Base-by-base conservation (phyloP, 1,284 basidiomycete species). In the Tilletia setariae region DNA sequence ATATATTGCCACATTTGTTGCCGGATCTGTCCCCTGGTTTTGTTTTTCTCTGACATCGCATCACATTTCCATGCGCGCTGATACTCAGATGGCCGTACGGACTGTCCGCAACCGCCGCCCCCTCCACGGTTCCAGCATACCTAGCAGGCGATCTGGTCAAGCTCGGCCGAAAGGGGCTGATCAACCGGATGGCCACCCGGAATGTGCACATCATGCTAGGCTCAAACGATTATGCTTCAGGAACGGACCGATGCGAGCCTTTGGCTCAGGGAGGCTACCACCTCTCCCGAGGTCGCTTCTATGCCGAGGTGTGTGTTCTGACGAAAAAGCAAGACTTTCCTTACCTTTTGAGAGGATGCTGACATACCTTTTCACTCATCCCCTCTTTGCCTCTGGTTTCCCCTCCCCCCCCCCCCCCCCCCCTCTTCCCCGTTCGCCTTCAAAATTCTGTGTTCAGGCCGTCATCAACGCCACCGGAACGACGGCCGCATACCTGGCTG, bases 191-290 rank as follows among this genome's bases (percentile, higher is more conserved):
- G 25, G 63, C 63, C 9, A 44, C 40, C 13, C 40, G 42, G 32
- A 64, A 46, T 19, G 63, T 64, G n/a, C 40, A 44, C 19, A 30
- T 64, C 2, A 7, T 25, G n/a, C 43, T 64, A n/a, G 63, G 63
- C 21, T 3, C n/a, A 4, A 28, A 64, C 15, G 64, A 65, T 30
- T 65, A 65, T 30, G 49, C 25, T n/a, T 19, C 42, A 11, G 63
- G 63, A 25, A 44, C 35, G 25, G 6, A 19, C 1, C 28, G 23
- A 4, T 64, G 63, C 43, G 40, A 28, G 21, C 32, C 63, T 9
- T 11, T 30, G 1, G 28, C 28, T 21, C 63, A 64, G 46, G 63
- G 63, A 15, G 6, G 15, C 8, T 44, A 23, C 28, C 63, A 64
- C 30, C 63, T 42, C n/a, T 30, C 35, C 21, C 63, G 63, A 7